Conservation (phyloP, 176 grass and related monocot species). For the Carex scoparia region DNA sequence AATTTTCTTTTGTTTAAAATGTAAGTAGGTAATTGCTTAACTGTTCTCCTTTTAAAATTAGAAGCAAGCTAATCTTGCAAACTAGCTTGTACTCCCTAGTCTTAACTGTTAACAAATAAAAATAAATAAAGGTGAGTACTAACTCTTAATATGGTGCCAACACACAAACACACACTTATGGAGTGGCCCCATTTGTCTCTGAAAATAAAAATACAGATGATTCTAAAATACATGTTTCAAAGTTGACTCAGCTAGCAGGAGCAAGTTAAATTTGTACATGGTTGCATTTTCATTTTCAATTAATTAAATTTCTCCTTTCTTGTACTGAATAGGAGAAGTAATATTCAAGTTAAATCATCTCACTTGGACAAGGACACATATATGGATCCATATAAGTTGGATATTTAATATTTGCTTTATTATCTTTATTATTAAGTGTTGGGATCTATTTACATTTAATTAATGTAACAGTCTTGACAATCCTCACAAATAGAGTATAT, state of each 20-base stretch:
- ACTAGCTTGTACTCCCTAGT: background rate
- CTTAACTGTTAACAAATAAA: background rate
- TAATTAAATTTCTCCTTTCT: background rate
- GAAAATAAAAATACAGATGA: no score
- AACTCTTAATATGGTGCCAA: no score
- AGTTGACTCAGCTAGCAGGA: no score
- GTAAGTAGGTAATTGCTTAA: background rate
- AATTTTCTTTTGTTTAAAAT: background rate
- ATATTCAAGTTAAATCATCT: background rate
- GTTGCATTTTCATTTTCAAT: conserved; percentile 5
- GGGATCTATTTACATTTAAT: background rate
- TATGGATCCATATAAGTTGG: background rate
- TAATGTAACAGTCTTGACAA: background rate
- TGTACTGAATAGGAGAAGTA: background rate
- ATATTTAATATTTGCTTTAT: background rate
- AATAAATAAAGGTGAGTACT: no score
- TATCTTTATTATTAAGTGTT: background rate
- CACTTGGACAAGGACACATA: background rate
- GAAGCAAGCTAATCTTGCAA: background rate
- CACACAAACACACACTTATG: no score
- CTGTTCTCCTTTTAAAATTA: background rate
- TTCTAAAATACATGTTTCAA: no score
- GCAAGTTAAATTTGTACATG: background rate
- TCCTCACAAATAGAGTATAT: background rate
- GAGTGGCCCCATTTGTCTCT: no score